phyloP scores from a whole-genome alignment of 2,329 filamentous ascomycete genomes.

The Fusarium sp. region DNA sequence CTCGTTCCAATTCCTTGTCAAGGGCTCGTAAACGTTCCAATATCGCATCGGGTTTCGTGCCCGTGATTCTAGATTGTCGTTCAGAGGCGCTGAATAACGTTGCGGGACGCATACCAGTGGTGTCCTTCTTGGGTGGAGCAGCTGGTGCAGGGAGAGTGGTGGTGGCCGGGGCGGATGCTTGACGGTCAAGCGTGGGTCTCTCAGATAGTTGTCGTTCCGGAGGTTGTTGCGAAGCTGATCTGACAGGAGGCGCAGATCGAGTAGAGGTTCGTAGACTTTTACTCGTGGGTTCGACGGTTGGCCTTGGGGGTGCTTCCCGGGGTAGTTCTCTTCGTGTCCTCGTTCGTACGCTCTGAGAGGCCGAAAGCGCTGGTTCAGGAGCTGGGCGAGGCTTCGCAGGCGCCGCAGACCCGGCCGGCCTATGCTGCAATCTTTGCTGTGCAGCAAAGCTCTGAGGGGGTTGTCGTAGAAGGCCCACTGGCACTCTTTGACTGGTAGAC shows the following conservation, averaged over 20 bases:
- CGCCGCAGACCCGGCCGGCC: conserved; percentile 52
- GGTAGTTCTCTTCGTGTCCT: conserved; percentile 48
- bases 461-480: conserved; percentile 62
- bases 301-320: conserved; percentile 42
- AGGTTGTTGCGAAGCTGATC: conserved; percentile 47
- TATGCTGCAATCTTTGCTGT: conserved; percentile 71
- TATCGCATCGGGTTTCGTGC: conserved; percentile 69
- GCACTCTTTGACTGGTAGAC: conserved; percentile 51
- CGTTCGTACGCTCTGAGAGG: conserved; percentile 50
- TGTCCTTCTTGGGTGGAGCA: conserved; percentile 46
- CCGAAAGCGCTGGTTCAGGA: conserved; percentile 40
- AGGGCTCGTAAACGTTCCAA: conserved; percentile 67
- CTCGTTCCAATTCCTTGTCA: conserved; percentile 71
- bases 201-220: conserved; percentile 44
- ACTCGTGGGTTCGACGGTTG: conserved; percentile 39
- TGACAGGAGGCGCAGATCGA: conserved; percentile 47
- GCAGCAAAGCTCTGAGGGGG: conserved; percentile 75
- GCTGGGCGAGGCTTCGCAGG: conserved; percentile 45
- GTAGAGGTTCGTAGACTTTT: conserved; percentile 49
- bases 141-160: conserved; percentile 42
- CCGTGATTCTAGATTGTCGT: conserved; percentile 61
- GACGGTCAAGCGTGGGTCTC: conserved; percentile 45
- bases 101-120: conserved; percentile 53
- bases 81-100: conserved; percentile 70
- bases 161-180: conserved; percentile 40